phyloP scores from a whole-genome alignment of 495 filamentous ascomycete genomes.

The Hypoxylon fragiforme region DNA sequence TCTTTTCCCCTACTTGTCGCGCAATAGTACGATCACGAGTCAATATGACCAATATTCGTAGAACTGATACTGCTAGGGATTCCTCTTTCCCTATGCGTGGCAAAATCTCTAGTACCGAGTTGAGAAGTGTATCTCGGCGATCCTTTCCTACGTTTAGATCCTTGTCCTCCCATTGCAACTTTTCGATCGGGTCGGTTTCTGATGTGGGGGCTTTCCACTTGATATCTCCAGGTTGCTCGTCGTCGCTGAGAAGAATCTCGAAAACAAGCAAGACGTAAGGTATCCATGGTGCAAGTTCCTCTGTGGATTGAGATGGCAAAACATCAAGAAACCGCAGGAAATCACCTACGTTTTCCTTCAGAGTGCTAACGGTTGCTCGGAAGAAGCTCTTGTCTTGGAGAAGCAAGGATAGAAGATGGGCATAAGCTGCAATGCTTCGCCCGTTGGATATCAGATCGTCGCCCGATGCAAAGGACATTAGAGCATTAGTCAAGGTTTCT shows the following conservation, averaged over 20 bases:
- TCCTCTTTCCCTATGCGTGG: constrained; percentile 87
- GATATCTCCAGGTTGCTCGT: constrained; percentile 75
- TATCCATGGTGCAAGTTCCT: constrained; percentile 87
- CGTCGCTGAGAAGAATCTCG: constrained; percentile 86
- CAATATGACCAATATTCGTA: constrained; percentile 86
- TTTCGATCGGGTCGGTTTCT: constrained; percentile 57
- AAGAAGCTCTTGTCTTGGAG: constrained; percentile 84
- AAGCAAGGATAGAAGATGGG: constrained; percentile 87
- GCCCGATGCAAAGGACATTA: constrained; percentile 79
- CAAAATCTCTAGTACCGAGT: constrained; percentile 76
- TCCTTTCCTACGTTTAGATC: constrained; percentile 68
- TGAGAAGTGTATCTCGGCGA: constrained; percentile 69
- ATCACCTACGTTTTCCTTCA: constrained; percentile 76
- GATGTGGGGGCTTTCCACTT: constrained; percentile 68
- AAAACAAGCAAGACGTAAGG: constrained; percentile 86
- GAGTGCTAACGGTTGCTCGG: constrained; percentile 67
- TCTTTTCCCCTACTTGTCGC: constrained; percentile 76
- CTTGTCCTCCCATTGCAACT: constrained; percentile 58
- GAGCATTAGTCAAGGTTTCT: constrained; percentile 78
- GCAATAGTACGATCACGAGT: constrained; percentile 79
- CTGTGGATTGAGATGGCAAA: constrained; percentile 62
- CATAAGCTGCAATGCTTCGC: constrained; percentile 76
- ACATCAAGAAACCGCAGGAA: constrained; percentile 82
- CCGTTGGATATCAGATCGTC: constrained; percentile 71
- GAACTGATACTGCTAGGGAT: constrained; percentile 77